These are phyloP conservation scores for Spinacia oleracea DNA, from an alignment of 179 eudicot genomes.

Conservation along the genomic window DNA sequence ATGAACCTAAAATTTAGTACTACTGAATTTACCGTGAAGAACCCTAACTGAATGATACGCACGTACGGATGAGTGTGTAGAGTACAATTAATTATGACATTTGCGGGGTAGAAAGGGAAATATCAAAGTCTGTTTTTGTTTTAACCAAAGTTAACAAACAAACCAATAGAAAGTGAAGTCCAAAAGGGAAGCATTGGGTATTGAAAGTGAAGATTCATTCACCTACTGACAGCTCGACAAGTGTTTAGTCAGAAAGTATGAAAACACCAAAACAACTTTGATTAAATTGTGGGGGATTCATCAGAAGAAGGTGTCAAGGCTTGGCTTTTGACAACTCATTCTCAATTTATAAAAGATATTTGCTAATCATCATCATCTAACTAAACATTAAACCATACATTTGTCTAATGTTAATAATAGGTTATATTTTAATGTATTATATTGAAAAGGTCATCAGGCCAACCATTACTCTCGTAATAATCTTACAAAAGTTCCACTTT, in stretches of 20 bases:
- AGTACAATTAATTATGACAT: neutral
- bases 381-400: no score
- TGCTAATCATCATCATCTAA: no score
- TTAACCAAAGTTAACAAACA: neutral
- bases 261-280: no score
- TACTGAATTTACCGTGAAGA: no score
- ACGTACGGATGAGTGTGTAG: neutral
- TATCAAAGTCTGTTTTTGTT: neutral
- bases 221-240: constrained; percentile 27
- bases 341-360: neutral
- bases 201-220: neutral
- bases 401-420: no score
- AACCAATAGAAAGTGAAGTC: neutral
- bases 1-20: no score
- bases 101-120: neutral
- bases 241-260: constrained; percentile 22
- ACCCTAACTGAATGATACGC: no score
- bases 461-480: no score
- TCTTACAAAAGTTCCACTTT: no score
- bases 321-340: constrained; percentile 23
- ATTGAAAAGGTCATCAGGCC: no score
- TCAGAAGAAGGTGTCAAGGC: constrained; percentile 23
- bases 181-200: neutral
- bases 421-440: no score
- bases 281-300: neutral